A percentile compares a stretch with the other conserved stretches of the same genome.
Conservation (phyloP, 192 early-diverging fungal species). For the Irineochytrium annulatum region DNA sequence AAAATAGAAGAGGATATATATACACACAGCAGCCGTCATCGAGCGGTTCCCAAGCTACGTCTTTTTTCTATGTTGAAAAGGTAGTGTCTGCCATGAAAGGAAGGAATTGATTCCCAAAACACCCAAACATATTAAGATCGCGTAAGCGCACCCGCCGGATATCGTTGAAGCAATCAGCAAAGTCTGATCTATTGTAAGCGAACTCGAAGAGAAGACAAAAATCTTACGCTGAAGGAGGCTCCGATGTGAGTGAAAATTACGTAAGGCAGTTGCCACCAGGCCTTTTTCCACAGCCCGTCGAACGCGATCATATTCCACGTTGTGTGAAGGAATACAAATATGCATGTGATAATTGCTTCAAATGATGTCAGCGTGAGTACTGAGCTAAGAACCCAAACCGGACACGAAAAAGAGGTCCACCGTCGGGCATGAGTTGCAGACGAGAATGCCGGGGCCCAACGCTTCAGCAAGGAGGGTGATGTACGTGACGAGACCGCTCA, state of each 20-base stretch:
- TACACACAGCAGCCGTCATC: too few relatives aligned
- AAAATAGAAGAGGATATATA: too few relatives aligned
- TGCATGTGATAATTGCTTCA: constrained; percentile 62
- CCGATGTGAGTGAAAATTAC: constrained; percentile 61
- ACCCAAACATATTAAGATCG: too few relatives aligned
- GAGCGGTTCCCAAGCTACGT: too few relatives aligned
- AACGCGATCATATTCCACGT: constrained; percentile 74
- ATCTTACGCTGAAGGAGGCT: constrained; percentile 60
- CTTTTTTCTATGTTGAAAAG: too few relatives aligned
- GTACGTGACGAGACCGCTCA: constrained; percentile 66
- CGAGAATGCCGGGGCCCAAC: constrained; percentile 63
- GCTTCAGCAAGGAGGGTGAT: constrained; percentile 64
- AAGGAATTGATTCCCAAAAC: too few relatives aligned
- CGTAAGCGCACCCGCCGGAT: constrained; percentile 10
- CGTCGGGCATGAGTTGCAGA: constrained; percentile 60
- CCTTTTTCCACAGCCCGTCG: constrained; percentile 54
- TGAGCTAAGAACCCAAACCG: constrained; percentile 40
- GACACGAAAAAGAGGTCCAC: constrained; percentile 62
- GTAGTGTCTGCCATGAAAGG: too few relatives aligned
- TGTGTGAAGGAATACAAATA: constrained; percentile 69
- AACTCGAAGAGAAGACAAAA: background rate
- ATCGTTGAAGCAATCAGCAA: background rate
- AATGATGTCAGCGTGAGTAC: background rate
- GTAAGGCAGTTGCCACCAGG: constrained; percentile 45
- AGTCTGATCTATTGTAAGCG: background rate